These are phyloP conservation scores for Sclerotinia minor DNA, from an alignment of 2,329 filamentous ascomycete species.

Conservation along the genomic window DNA sequence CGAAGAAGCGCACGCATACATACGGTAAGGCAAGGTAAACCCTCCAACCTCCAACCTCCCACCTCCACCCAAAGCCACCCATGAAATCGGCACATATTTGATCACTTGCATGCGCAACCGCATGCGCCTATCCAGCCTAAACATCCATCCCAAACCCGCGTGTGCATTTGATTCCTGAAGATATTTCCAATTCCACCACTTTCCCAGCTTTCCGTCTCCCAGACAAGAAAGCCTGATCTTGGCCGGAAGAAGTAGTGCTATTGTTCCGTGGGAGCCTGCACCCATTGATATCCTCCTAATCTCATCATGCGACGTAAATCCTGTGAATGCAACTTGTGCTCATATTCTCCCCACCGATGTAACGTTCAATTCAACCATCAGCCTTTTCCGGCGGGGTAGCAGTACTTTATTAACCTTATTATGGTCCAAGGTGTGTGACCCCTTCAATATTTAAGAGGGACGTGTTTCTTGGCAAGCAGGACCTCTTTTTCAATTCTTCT, in stretches of 20 bases:
- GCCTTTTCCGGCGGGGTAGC: constrained; percentile 15
- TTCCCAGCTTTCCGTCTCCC: neutral
- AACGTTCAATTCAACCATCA: constrained; percentile 19
- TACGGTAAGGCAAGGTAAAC: neutral
- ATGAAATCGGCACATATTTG: constrained; percentile 19
- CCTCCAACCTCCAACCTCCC: neutral
- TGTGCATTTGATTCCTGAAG: neutral
- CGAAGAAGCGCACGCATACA: constrained; percentile 26
- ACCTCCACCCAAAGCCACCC: neutral
- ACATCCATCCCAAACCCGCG: neutral
- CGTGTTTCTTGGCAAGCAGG: constrained; percentile 13
- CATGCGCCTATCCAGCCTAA: constrained; percentile 11
- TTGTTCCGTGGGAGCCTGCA: constrained; percentile 5
- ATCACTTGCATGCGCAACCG: constrained; percentile 19
- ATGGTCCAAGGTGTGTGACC: constrained; percentile 4
- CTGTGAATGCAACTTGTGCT: constrained; percentile 13
- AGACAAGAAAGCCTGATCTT: constrained; percentile 1
- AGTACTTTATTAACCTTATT: neutral
- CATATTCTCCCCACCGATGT: constrained; percentile 13
- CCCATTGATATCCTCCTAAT: neutral
- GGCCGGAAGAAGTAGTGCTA: constrained; percentile 2
- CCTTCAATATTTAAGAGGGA: constrained; percentile 19
- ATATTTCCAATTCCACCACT: neutral
- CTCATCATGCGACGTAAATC: constrained; percentile 24
- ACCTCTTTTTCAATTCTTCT: constrained; percentile 8